These are phyloP conservation scores for Phialophora chinensis DNA, from an alignment of 2,329 filamentous ascomycete genomes.

Conservation along the genomic window DNA sequence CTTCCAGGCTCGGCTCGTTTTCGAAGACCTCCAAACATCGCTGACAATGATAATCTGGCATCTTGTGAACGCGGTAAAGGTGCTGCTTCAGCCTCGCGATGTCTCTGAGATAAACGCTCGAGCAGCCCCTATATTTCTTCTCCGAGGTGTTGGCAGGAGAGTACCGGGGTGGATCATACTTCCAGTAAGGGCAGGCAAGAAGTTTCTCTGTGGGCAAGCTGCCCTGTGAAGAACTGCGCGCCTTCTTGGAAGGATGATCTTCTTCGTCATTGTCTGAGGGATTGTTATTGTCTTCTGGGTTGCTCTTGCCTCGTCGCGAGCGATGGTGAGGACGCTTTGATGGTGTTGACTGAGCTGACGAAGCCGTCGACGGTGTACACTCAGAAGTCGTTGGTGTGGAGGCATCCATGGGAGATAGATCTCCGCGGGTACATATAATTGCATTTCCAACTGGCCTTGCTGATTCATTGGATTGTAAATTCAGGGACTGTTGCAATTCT, in stretches of 20 bases:
- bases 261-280: constrained; percentile 16
- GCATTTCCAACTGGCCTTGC: not conserved
- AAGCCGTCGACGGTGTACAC: not conserved
- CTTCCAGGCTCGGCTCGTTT: constrained; percentile 8
- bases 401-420: not conserved
- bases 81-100: constrained; percentile 15
- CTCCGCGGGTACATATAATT: not conserved
- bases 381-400: constrained; percentile 5
- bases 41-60: constrained; percentile 11
- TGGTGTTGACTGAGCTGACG: constrained; percentile 13
- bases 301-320: constrained; percentile 7
- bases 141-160: constrained; percentile 4
- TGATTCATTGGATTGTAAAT: constrained; percentile 7
- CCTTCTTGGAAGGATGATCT: constrained; percentile 8
- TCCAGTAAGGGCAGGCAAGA: constrained; percentile 11
- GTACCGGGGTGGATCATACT: constrained; percentile 1
- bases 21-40: constrained; percentile 7
- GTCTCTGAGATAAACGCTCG: constrained; percentile 2
- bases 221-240: not conserved
- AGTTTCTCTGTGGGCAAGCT: constrained; percentile 3
- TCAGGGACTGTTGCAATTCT: constrained; percentile 8
- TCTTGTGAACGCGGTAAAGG: constrained; percentile 11
- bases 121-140: constrained; percentile 5
- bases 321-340: constrained; percentile 8
- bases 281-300: constrained; percentile 2